A percentile compares a stretch with the other conserved stretches of the same genome.
phyloP scores from a whole-genome alignment of 345 rosid genomes.

The Murraya koenigii region DNA sequence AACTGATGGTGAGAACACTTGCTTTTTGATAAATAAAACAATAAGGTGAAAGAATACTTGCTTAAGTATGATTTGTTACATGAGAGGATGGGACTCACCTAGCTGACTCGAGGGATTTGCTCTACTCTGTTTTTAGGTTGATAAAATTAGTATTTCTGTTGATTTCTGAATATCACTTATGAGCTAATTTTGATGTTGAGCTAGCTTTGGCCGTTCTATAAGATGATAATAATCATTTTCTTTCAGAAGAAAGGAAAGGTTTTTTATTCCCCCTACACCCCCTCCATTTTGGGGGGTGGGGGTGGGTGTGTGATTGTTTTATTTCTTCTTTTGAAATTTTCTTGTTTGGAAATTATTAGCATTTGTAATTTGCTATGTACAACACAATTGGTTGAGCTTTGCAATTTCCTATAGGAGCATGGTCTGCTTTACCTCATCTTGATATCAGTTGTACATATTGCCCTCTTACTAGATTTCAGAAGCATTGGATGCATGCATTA shows the following conservation, averaged over 20 bases:
- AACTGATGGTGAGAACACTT: neutral
- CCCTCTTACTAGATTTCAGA: constrained; percentile 71
- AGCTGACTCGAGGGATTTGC: neutral
- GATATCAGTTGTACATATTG: constrained; percentile 20
- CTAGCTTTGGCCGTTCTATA: neutral
- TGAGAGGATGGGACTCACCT: neutral
- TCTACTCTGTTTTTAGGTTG: neutral
- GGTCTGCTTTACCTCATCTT: neutral
- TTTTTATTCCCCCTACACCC: neutral
- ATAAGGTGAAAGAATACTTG: neutral
- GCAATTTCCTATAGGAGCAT: neutral
- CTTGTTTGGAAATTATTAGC: neutral
- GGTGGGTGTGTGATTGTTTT: neutral
- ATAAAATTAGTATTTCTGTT: neutral
- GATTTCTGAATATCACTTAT: neutral
- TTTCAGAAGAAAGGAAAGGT: neutral
- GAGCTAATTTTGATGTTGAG: neutral
- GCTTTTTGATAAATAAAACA: too few species aligned
- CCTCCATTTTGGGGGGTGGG: neutral
- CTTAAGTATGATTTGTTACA: neutral
- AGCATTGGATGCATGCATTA: constrained; percentile 68
- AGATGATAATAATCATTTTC: neutral
- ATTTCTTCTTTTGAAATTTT: neutral
- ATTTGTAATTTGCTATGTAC: neutral
- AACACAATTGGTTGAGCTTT: neutral